A percentile compares a stretch with the other conserved stretches of the same genome.
Conservation (phyloP, 495 filamentous ascomycete genomes). For the Annulohypoxylon bovei region DNA sequence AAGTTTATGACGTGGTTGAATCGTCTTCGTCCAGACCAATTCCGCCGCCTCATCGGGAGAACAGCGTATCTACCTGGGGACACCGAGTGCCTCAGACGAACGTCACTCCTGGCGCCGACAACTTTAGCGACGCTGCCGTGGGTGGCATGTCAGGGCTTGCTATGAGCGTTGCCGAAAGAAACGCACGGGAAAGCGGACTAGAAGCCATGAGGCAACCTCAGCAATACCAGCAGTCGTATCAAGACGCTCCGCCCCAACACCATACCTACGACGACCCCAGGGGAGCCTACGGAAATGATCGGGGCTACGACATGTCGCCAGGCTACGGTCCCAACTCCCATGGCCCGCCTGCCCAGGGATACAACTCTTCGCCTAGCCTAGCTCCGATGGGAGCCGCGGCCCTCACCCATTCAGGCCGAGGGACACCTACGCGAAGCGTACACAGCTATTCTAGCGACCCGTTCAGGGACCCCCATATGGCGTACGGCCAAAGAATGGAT, state of each 20-base stretch:
- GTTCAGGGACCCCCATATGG: slow-evolving; percentile 44
- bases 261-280: slow-evolving; percentile 33
- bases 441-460: slow-evolving; percentile 43
- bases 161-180: slow-evolving; percentile 74
- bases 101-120: slow-evolving; percentile 78
- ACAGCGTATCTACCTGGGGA: slow-evolving; percentile 45
- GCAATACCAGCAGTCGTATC: slow-evolving; percentile 45
- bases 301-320: slow-evolving; percentile 31
- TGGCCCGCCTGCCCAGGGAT: slow-evolving; percentile 10
- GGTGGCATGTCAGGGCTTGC: slow-evolving; percentile 83
- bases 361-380: slow-evolving; percentile 31
- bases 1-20: slow-evolving; percentile 18
- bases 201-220: slow-evolving; percentile 67
- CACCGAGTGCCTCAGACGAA: slow-evolving; percentile 57
- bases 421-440: slow-evolving; percentile 40
- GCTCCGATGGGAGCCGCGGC: slow-evolving; percentile 18
- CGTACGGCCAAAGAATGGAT: slow-evolving; percentile 52
- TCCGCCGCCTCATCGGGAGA: slow-evolving; percentile 41
- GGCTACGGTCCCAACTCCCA: slow-evolving; percentile 26
- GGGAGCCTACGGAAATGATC: slow-evolving; percentile 31
- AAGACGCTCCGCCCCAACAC: slow-evolving; percentile 47
- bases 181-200: slow-evolving; percentile 76
- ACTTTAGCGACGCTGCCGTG: slow-evolving; percentile 73
- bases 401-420: slow-evolving; percentile 12
- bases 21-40: slow-evolving; percentile 41